These are phyloP conservation scores for Ceratobasidium sp. DNA, from an alignment of 1,284 basidiomycete species.

Conservation along the genomic window DNA sequence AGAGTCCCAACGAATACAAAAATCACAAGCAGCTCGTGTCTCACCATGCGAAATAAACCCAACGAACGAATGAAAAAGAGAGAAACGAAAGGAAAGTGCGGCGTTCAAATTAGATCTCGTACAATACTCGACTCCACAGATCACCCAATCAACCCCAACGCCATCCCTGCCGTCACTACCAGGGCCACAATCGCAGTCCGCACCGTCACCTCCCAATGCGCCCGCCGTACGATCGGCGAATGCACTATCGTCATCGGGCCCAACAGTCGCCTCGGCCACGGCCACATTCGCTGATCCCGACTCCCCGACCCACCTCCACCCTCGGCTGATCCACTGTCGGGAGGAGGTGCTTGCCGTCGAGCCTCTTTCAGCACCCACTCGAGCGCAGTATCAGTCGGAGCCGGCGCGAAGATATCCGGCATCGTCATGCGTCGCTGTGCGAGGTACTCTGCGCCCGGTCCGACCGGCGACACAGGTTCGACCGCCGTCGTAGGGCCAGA, in stretches of 20 bases:
- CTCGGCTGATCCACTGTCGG: too few species aligned
- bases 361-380: constrained; percentile 19
- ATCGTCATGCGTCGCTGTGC: constrained; percentile 12
- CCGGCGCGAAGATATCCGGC: constrained; percentile 18
- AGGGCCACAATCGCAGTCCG: constrained; percentile 14
- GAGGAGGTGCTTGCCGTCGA: background rate
- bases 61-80: too few species aligned
- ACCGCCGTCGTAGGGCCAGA: background rate
- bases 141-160: constrained; percentile 23
- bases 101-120: background rate
- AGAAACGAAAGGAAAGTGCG: too few species aligned
- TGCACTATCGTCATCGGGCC: constrained; percentile 39
- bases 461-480: background rate
- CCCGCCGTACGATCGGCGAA: constrained; percentile 32
- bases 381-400: background rate
- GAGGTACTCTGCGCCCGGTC: constrained; percentile 8
- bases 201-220: constrained; percentile 36
- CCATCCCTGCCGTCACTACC: constrained; percentile 29
- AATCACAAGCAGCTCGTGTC: too few species aligned
- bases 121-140: background rate
- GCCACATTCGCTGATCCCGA: background rate
- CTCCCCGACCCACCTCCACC: background rate
- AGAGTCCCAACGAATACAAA: too few species aligned
- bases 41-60: too few species aligned
- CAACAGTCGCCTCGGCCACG: constrained; percentile 31